Base-by-base conservation (phyloP, 176 grass and related monocot genomes). In the Oryza longistaminata region DNA sequence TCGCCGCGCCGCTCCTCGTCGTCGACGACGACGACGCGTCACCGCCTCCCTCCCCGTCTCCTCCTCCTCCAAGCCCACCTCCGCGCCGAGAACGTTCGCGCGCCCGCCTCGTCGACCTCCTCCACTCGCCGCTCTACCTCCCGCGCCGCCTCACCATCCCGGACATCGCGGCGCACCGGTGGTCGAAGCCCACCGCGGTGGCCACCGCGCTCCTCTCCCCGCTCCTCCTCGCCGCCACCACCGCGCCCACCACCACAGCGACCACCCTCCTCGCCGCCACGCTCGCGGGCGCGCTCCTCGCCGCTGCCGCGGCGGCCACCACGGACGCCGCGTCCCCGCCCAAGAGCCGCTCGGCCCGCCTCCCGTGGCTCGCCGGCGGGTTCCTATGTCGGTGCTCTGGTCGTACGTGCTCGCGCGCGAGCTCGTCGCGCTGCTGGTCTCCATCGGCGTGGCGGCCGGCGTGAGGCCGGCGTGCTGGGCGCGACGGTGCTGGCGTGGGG, bases 321-420 rank as follows among this genome's bases (percentile, higher is more conserved):
- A 94, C 90, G 0, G 9, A 76, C 14, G 6, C 82, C 3, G 6
- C 72, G 0, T 5, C 55, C 5, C 94, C 94, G 0, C 94, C 94
- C 0, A 15, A 31, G 7, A 62, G 25, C 6, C 79, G 72, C 9
- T 45, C 66, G 14, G 62, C 19, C 0, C 35, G 84, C 1, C 70
- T 97, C 5, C 65, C 70, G 0, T 97, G 92, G 92, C 71, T 97
- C 2, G 75, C 67, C 9, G 90, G 94, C 5, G 94, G 92, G 29
- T 97, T 97, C 78, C 39, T 92, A 97, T 97, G 94, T 94, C 92
- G 1, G 77, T 94, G 25, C 83, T 92, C 0, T 97, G 92, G 94
- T 94, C 94, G 0, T 97, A 94, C 81, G 10, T 94, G 2, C 78
- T 92, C 1, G 92, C 94, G 0, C 84, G 91, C 9, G 92, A 97